Evolutionary conservation across 495 filamentous ascomycete species (phyloP).

Genomic region (Penicillium canescens): DNA sequence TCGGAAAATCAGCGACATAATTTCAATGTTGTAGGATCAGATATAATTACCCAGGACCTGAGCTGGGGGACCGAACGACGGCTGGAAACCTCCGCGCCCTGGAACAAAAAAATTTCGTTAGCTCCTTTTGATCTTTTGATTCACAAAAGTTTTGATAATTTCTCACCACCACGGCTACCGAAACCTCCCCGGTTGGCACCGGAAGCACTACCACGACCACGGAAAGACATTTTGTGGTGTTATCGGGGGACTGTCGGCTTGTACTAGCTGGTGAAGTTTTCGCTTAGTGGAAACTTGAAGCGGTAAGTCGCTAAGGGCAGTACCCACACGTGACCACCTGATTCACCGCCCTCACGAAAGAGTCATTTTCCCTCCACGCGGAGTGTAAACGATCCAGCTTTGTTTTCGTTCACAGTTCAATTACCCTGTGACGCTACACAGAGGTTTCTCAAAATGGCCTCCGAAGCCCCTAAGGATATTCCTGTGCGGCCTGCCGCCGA

Average conservation of each 20-base stretch:
- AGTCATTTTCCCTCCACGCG: constrained; percentile 20
- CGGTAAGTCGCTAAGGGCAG: constrained; percentile 52
- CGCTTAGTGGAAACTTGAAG: constrained; percentile 49
- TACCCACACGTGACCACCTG: constrained; percentile 33
- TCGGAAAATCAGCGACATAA: constrained; percentile 22
- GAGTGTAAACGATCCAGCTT: not conserved
- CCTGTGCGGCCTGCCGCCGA: constrained; percentile 40
- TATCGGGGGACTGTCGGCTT: constrained; percentile 27
- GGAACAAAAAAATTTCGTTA: constrained; percentile 44
- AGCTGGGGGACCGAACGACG: constrained; percentile 65
- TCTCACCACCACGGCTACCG: constrained; percentile 46
- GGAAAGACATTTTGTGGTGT: constrained; percentile 53
- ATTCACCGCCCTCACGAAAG: constrained; percentile 41
- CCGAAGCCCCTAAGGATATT: constrained; percentile 42
- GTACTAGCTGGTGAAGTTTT: constrained; percentile 45
- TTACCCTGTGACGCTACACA: constrained; percentile 13
- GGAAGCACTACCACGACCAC: constrained; percentile 46
- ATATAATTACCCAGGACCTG: constrained; percentile 58
- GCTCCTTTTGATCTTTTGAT: constrained; percentile 15
- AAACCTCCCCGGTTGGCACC: constrained; percentile 55
- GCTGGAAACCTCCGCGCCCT: constrained; percentile 65
- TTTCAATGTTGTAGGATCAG: not conserved
- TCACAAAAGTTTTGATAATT: constrained; percentile 3
- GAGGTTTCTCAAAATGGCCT: constrained; percentile 34
- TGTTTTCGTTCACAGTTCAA: constrained; percentile 12